A percentile compares a stretch with the other conserved stretches of the same genome.
Conservation (phyloP, 2,329 filamentous ascomycete genomes). For the Aspergillus eucalypticola region DNA sequence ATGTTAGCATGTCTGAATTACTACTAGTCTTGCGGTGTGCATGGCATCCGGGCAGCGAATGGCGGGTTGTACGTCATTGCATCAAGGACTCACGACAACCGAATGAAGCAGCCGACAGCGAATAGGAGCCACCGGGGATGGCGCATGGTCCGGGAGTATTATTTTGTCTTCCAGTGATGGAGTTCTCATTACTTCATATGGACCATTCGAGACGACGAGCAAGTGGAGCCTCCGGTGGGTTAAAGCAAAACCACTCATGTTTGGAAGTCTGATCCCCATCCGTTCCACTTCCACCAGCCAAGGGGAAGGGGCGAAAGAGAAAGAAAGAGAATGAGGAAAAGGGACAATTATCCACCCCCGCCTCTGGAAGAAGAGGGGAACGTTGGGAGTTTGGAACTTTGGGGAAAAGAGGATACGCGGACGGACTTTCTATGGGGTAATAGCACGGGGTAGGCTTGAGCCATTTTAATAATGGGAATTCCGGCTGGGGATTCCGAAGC, state of each 20-base stretch:
- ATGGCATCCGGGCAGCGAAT: background rate
- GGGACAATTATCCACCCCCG: background rate
- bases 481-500: background rate
- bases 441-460: slow-evolving; percentile 14
- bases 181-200: slow-evolving; percentile 17
- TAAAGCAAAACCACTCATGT: background rate
- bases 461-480: slow-evolving; percentile 23
- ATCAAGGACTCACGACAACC: background rate
- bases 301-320: too few relatives aligned
- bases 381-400: background rate
- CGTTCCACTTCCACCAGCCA: background rate
- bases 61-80: slow-evolving; percentile 3
- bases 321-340: background rate
- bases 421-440: slow-evolving; percentile 20
- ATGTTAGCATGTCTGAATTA: background rate
- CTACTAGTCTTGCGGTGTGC: background rate
- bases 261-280: background rate
- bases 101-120: background rate
- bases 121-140: background rate
- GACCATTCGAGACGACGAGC: slow-evolving; percentile 7
- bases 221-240: slow-evolving; percentile 1
- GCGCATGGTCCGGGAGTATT: background rate
- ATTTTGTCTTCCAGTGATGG: background rate
- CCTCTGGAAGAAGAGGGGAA: background rate
- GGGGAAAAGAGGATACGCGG: background rate